Evolutionary conservation across 1,139 yeast genomes (phyloP), one percentile per base, ranked within the genome.

Genomic region (Debaryomyces nepalensis): DNA sequence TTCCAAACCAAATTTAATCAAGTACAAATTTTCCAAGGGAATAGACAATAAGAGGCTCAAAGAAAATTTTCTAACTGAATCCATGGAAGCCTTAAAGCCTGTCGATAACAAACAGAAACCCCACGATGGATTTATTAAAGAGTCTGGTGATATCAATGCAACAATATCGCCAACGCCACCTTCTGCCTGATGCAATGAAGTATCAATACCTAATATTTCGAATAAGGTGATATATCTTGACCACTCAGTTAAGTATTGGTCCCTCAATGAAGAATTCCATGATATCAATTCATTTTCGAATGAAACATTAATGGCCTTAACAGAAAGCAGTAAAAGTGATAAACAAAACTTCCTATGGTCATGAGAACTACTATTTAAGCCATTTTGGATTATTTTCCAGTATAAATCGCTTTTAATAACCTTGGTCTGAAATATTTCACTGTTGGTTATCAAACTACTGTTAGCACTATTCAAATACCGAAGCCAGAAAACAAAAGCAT

Each of bases 171-270:
- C 64, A 2, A 79, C 64, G 0, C 95, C 95, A 9, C 90, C 97
- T 51, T 84, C 84, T 0, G 93, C 82, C 61, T 90, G 97, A 55
- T 90, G 91, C 53, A 87, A 67, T 0, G 97, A 87, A 0, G 96
- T 84, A 58, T 90, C 97, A 37, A 90, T 76, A 2, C 90, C 95
- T 30, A 88, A 66, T 37, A 90, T 85, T 56, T 90, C 96, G 51
- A 81, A 85, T 10, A 90, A 65, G 0, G 96, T 87, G 24, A 81
- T 72, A 54, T 72, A 90, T 46, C 88, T 73, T 37, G 79, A 75
- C 97, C 97, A 90, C 35, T 81, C 79, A 11, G 68, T 68, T 26
- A 78, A 54, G 39, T 74, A 70, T 3, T 54, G 52, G 0, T 57
- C 55, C 3, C 53, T 54, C 1, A 67, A 49, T 0, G 53, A 18